phyloP scores from a whole-genome alignment of 768 basidiomycete species.

The Omphalotus guepiniiformis region DNA sequence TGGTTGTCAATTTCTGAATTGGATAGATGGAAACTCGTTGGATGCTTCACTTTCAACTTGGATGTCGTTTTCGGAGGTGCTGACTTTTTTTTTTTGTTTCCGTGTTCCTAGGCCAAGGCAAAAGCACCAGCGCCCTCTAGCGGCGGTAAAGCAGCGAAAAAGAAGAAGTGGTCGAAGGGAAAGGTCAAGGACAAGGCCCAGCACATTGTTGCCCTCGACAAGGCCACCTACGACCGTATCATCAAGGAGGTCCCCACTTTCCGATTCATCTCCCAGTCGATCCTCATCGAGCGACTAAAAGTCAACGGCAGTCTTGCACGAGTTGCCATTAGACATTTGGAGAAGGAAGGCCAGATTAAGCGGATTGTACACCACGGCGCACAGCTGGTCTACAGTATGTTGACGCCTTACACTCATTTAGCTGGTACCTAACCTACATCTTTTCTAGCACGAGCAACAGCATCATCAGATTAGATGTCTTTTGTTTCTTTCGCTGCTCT shows the following conservation, averaged over 20 bases:
- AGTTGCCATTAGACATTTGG: slow-evolving; percentile 84
- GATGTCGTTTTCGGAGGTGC: slow-evolving; percentile 28
- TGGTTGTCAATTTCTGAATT: too few species aligned
- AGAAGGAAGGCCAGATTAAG: slow-evolving; percentile 94
- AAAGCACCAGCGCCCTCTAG: slow-evolving; percentile 72
- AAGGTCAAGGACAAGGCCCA: slow-evolving; percentile 99
- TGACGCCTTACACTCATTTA: neutral
- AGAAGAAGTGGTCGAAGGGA: slow-evolving; percentile 99
- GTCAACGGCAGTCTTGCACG: slow-evolving; percentile 94
- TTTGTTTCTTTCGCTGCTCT: slow-evolving; percentile 11
- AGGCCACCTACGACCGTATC: slow-evolving; percentile 89
- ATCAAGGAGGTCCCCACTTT: slow-evolving; percentile 98
- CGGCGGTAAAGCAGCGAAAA: slow-evolving; percentile 90
- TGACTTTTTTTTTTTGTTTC: too few species aligned
- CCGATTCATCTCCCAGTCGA: slow-evolving; percentile 96
- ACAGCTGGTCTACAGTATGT: slow-evolving; percentile 95
- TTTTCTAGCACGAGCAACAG: slow-evolving; percentile 44
- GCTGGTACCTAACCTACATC: slow-evolving; percentile 1
- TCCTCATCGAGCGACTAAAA: slow-evolving; percentile 98
- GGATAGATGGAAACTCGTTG: slow-evolving; percentile 20
- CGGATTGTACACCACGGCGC: slow-evolving; percentile 92
- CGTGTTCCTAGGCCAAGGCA: slow-evolving; percentile 54
- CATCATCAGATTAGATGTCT: slow-evolving; percentile 38
- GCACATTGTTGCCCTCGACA: slow-evolving; percentile 94
- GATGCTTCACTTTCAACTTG: slow-evolving; percentile 31